Evolutionary conservation across 2,329 filamentous ascomycete species (phyloP).

Genomic region (Epichloe elymi): DNA sequence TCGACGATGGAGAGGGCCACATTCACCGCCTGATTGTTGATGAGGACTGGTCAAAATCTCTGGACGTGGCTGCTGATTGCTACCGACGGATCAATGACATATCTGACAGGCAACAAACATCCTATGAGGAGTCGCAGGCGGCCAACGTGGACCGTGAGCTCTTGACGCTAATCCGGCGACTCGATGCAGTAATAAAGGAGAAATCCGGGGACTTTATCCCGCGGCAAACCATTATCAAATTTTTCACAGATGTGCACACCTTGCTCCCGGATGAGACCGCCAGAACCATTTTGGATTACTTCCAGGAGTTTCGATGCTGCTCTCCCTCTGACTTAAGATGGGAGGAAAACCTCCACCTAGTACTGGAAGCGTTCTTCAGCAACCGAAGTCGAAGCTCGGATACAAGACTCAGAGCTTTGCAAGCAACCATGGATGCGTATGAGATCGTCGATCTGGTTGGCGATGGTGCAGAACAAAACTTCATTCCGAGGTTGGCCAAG

Average conservation of each 20-base stretch:
- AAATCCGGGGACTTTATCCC: slow-evolving; percentile 45
- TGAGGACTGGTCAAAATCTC: slow-evolving; percentile 51
- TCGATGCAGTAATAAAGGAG: slow-evolving; percentile 34
- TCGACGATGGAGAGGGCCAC: slow-evolving; percentile 36
- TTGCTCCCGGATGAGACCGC: slow-evolving; percentile 53
- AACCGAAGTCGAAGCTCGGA: slow-evolving; percentile 46
- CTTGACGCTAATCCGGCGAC: slow-evolving; percentile 28
- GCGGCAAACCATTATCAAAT: slow-evolving; percentile 50
- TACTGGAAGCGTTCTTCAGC: slow-evolving; percentile 51
- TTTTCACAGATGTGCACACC: slow-evolving; percentile 49
- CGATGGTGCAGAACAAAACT: slow-evolving; percentile 43
- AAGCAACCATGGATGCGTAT: slow-evolving; percentile 45
- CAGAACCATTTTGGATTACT: slow-evolving; percentile 52
- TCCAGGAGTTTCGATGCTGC: slow-evolving; percentile 55
- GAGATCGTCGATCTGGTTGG: slow-evolving; percentile 45
- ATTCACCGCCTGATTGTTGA: slow-evolving; percentile 46
- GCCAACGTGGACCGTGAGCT: slow-evolving; percentile 30
- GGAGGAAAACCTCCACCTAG: slow-evolving; percentile 47
- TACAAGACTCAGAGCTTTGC: slow-evolving; percentile 49
- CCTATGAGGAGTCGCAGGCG: slow-evolving; percentile 19
- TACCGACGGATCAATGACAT: slow-evolving; percentile 20
- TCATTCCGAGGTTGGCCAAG: slow-evolving; percentile 44
- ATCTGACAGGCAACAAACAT: slow-evolving; percentile 12
- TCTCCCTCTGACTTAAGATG: slow-evolving; percentile 58
- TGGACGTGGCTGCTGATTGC: slow-evolving; percentile 47